Evolutionary conservation across 2,329 filamentous ascomycete genomes (phyloP).

Genomic region (Davidsoniella neocaledoniae): DNA sequence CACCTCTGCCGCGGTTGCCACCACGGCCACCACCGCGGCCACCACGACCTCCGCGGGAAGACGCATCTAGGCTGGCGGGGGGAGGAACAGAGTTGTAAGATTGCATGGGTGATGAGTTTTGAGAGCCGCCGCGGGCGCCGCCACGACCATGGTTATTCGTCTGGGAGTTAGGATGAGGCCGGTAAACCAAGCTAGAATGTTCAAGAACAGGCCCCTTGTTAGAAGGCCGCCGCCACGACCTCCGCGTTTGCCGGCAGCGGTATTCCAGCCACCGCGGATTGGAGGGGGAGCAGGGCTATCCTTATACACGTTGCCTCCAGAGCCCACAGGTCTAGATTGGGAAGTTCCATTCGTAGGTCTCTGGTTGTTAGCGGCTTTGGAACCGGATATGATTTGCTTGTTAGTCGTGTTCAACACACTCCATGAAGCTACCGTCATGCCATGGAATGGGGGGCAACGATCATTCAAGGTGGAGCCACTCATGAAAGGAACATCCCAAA

Average conservation of each 20-base stretch:
- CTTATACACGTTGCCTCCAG: slow-evolving; percentile 44
- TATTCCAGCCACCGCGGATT: slow-evolving; percentile 38
- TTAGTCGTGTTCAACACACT: slow-evolving; percentile 77
- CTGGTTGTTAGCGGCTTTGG: slow-evolving; percentile 31
- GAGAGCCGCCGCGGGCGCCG: slow-evolving; percentile 13
- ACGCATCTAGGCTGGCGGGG: slow-evolving; percentile 36
- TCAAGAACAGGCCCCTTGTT: slow-evolving; percentile 15
- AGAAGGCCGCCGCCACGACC: slow-evolving; percentile 13
- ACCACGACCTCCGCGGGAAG: slow-evolving; percentile 24
- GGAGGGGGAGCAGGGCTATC: slow-evolving; percentile 39
- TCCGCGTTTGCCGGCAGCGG: slow-evolving; percentile 5
- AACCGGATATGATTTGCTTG: slow-evolving; percentile 59
- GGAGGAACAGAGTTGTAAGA: slow-evolving; percentile 42
- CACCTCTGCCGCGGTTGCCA: slow-evolving; percentile 22
- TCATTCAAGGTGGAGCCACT: slow-evolving; percentile 84
- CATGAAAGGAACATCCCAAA: slow-evolving; percentile 95
- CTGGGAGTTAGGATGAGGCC: slow-evolving; percentile 11
- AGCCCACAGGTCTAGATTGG: slow-evolving; percentile 28
- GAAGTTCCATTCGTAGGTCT: background rate
- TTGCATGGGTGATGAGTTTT: slow-evolving; percentile 1
- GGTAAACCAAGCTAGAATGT: slow-evolving; percentile 11
- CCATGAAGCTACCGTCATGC: slow-evolving; percentile 77
- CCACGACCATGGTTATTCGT: slow-evolving; percentile 16
- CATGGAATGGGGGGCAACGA: slow-evolving; percentile 81
- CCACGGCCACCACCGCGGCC: slow-evolving; percentile 19